phyloP scores from a whole-genome alignment of 345 rosid genomes.

The Trapa incisa region DNA sequence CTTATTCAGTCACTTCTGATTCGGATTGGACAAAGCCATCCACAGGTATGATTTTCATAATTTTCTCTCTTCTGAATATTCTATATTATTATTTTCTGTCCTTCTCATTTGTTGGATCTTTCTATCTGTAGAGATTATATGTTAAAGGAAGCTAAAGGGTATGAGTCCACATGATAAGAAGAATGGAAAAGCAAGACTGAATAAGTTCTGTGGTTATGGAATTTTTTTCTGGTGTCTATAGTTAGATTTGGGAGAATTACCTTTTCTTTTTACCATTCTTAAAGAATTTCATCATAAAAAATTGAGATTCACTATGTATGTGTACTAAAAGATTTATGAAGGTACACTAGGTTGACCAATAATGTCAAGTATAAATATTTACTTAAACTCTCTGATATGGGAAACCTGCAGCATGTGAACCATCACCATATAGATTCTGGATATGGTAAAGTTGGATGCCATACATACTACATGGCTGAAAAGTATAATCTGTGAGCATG shows the following conservation, averaged over 20 bases:
- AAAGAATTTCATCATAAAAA: background rate
- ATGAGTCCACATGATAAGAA: background rate
- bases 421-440: background rate
- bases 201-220: background rate
- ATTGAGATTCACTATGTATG: background rate
- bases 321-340: background rate
- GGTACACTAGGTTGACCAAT: background rate
- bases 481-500: background rate
- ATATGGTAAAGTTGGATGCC: background rate
- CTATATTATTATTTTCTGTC: background rate
- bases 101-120: background rate
- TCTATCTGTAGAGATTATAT: background rate
- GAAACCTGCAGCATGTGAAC: background rate
- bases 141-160: background rate
- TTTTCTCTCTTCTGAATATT: background rate
- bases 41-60: conserved; percentile 54
- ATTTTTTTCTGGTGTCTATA: background rate
- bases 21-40: conserved; percentile 90
- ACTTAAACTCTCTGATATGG: background rate
- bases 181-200: background rate
- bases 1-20: conserved; percentile 87
- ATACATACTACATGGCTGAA: background rate
- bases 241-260: background rate
- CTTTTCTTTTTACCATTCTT: background rate
- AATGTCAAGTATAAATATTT: background rate